Percentiles rank a stretch among this genome's conserved stretches.
These are phyloP conservation scores for Miamiensis avidus DNA, from an alignment of 169 alveolate genomes.

Conservation along the genomic window DNA sequence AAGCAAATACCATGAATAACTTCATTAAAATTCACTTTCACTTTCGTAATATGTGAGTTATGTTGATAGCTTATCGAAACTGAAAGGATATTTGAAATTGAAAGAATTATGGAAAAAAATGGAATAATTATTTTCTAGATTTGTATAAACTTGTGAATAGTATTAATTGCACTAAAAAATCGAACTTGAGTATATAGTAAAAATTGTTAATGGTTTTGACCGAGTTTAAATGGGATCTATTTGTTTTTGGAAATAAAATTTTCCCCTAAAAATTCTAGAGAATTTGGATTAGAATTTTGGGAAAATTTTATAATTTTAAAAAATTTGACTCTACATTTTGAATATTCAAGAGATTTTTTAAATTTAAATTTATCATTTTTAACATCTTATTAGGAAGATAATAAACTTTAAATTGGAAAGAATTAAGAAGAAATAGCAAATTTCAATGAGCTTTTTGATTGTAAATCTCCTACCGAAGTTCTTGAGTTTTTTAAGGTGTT, in stretches of 20 bases:
- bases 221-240: background rate
- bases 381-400: too few relatives aligned
- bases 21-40: too few relatives aligned
- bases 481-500: background rate
- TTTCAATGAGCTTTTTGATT: background rate
- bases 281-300: too few relatives aligned
- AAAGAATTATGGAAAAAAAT: background rate
- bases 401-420: background rate
- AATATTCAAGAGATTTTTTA: too few relatives aligned
- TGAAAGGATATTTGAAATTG: background rate
- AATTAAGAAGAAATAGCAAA: background rate
- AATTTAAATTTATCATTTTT: too few relatives aligned
- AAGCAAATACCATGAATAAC: background rate
- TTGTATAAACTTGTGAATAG: background rate
- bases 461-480: background rate
- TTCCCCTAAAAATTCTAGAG: background rate
- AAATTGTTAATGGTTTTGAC: background rate
- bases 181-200: background rate
- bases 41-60: background rate
- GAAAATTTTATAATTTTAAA: too few relatives aligned
- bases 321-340: background rate
- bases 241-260: background rate
- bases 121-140: background rate
- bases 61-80: background rate
- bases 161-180: too few relatives aligned